These are phyloP conservation scores for Flaveria sonorensis DNA, from an alignment of 129 eudicot species.

Conservation along the genomic window DNA sequence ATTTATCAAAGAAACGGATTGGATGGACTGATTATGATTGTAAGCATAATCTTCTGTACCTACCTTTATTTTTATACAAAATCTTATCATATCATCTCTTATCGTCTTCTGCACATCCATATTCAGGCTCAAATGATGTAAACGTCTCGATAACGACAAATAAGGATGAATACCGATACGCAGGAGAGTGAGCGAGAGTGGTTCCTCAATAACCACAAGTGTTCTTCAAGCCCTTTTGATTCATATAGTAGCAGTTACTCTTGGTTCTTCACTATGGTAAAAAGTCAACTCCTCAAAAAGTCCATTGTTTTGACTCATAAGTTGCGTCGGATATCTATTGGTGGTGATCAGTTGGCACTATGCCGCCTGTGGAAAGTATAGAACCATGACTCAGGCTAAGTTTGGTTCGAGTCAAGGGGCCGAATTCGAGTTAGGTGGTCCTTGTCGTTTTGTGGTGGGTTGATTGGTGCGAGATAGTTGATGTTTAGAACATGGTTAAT, in stretches of 20 bases:
- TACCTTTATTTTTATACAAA: background rate
- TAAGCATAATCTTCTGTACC: slow-evolving; percentile 44
- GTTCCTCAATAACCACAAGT: slow-evolving; percentile 40
- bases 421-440: background rate
- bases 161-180: slow-evolving; percentile 63
- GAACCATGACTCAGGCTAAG: background rate
- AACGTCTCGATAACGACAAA: slow-evolving; percentile 79
- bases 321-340: background rate
- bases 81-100: background rate
- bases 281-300: background rate
- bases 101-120: background rate
- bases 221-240: slow-evolving; percentile 26
- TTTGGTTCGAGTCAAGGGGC: background rate
- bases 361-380: background rate
- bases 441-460: background rate
- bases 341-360: background rate
- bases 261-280: slow-evolving; percentile 37
- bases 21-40: slow-evolving; percentile 98
- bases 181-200: slow-evolving; percentile 66
- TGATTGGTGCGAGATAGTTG: slow-evolving; percentile 6
- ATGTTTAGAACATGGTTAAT: slow-evolving; percentile 22
- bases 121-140: slow-evolving; percentile 75
- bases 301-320: background rate
- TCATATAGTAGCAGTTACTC: slow-evolving; percentile 17
- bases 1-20: slow-evolving; percentile 65